Base-by-base conservation (phyloP, 352 stramenopile species). In the Pythium apleroticum region DNA sequence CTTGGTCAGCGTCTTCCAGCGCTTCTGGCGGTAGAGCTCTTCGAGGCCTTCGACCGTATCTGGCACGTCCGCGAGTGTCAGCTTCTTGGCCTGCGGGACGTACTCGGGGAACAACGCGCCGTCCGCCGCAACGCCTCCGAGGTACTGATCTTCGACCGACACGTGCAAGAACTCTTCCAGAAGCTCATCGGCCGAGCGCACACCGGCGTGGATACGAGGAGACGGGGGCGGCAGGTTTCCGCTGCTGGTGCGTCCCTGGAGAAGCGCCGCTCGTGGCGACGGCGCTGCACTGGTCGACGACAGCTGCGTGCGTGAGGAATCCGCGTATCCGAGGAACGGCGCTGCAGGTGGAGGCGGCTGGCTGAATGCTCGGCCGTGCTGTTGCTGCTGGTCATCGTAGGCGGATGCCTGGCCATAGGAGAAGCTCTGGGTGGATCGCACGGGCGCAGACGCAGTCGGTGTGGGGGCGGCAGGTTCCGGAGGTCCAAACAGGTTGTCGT, bases 1-100 rank as follows among this genome's bases (percentile, higher is more conserved):
- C 58, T 87, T 89, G 3, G 80, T 90, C 25, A 94, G 66, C 19
- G 82, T 85, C 58, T 84, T 86, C 81, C 83, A 94, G 19, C 79
- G 72, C 64, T 88, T 87, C 57, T 91, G 74, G 39, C 59, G 64
- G 58, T 92, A 92, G 33, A 94, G 60, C 24, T 61, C 52, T 56
- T 89, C 75, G 3, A 94, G 75, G 4, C 67, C 72, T 17, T 78
- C 58, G 1, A 91, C 56, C 3, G 75, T 83, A 62, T 91, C 75
- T 2, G 84, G 81, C 14, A 90, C 73, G 60, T 91, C 78, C 17
- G 75, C 72, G 30, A 87, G 71, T 60, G 78, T 77, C 20, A 88
- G 59, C 25, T 80, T 81, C 22, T 57, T 83, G 28, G 74, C 55
- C 4, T 69, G 73, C n/a, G 76, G 76, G 0, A 66, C 50, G 49